Conservation (phyloP, 2,329 filamentous ascomycete genomes). For the Fusarium pseudocircinatum region DNA sequence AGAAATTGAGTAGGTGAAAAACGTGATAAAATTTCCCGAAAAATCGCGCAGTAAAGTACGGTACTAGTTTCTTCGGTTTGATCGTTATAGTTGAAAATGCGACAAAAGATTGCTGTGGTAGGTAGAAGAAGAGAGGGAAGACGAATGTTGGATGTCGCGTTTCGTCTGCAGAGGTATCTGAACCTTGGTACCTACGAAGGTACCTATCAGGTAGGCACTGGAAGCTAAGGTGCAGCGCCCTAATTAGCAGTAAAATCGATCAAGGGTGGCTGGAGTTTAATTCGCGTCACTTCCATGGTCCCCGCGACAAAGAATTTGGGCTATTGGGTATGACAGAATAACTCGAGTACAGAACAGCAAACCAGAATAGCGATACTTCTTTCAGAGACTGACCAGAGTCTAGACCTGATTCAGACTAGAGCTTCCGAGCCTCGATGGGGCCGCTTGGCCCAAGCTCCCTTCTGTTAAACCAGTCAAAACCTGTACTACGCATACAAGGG, state of each 20-base stretch:
- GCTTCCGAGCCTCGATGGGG: background rate
- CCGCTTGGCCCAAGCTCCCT: slow-evolving; percentile 32
- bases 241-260: slow-evolving; percentile 2
- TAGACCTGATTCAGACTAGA: background rate
- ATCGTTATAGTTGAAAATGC: background rate
- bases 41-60: slow-evolving; percentile 12
- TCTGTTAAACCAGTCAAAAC: slow-evolving; percentile 16
- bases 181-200: no score
- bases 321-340: slow-evolving; percentile 17
- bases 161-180: background rate
- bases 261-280: slow-evolving; percentile 30
- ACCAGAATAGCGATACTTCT: background rate
- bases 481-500: slow-evolving; percentile 13
- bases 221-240: background rate
- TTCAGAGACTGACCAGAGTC: background rate
- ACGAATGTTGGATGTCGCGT: slow-evolving; percentile 15
- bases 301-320: background rate
- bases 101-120: slow-evolving; percentile 7
- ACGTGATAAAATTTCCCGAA: slow-evolving; percentile 14
- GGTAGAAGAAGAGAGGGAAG: slow-evolving; percentile 11
- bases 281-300: slow-evolving; percentile 8
- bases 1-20: background rate
- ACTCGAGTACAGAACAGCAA: background rate
- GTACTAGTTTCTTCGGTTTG: background rate
- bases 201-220: no score